Percentiles rank a stretch among this genome's conserved stretches.
Conservation (phyloP, 768 basidiomycete genomes). For the Infundibulicybe gibba region DNA sequence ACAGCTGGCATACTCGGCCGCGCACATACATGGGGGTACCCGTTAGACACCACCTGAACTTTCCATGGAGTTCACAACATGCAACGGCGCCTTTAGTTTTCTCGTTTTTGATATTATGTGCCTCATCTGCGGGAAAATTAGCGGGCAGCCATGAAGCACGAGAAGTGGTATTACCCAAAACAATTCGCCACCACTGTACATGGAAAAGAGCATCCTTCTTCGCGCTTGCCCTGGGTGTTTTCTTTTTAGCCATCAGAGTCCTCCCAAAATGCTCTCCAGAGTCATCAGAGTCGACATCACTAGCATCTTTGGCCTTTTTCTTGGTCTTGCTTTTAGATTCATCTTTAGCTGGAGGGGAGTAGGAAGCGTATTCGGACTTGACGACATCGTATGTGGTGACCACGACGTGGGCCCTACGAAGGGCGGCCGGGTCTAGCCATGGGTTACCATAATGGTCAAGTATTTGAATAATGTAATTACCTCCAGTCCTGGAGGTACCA, state of each 20-base stretch:
- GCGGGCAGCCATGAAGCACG: neutral
- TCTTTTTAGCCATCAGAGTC: constrained; percentile 35
- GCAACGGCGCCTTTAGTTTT: constrained; percentile 76
- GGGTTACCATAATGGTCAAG: neutral
- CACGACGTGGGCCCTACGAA: constrained; percentile 63
- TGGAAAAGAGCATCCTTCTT: constrained; percentile 71
- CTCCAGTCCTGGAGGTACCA: constrained; percentile 66
- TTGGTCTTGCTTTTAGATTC: constrained; percentile 47
- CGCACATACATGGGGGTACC: constrained; percentile 69
- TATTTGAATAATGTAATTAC: constrained; percentile 27
- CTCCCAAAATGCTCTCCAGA: constrained; percentile 44
- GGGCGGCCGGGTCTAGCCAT: constrained; percentile 45
- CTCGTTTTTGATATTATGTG: constrained; percentile 91
- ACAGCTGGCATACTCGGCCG: constrained; percentile 8
- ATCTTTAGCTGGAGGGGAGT: constrained; percentile 46
- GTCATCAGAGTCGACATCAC: constrained; percentile 27
- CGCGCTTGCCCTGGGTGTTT: constrained; percentile 34
- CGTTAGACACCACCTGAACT: constrained; percentile 86
- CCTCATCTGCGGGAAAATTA: constrained; percentile 62
- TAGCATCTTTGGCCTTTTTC: constrained; percentile 29
- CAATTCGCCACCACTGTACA: constrained; percentile 80
- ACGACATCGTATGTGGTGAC: constrained; percentile 88
- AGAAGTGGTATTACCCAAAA: constrained; percentile 60
- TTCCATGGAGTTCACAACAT: constrained; percentile 71
- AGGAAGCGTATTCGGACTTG: constrained; percentile 70